phyloP scores from a whole-genome alignment of 345 rosid genomes.

The Bruguiera gymnorhiza region DNA sequence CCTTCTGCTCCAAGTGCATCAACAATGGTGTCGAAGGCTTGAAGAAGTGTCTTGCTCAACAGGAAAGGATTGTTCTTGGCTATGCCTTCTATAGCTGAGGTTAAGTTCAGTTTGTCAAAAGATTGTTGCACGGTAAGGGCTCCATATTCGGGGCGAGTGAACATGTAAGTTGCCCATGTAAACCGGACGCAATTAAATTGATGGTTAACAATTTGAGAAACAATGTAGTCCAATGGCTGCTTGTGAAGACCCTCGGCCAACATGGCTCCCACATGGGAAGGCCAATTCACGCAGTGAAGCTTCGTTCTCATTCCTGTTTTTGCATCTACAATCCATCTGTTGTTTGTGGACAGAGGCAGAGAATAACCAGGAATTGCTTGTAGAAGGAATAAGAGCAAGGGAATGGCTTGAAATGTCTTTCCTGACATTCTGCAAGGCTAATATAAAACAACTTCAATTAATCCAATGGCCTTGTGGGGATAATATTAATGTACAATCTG shows the following conservation, averaged over 20 bases:
- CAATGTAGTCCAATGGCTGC: slow-evolving; percentile 15
- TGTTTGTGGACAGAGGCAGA: slow-evolving; percentile 21
- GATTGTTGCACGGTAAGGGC: slow-evolving; percentile 7
- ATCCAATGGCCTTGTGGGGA: not conserved
- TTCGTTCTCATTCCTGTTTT: slow-evolving; percentile 15
- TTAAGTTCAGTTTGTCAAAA: slow-evolving; percentile 18
- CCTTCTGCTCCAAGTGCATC: slow-evolving; percentile 26
- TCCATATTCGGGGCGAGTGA: slow-evolving; percentile 11
- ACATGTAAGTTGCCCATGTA: slow-evolving; percentile 20
- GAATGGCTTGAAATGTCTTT: not conserved
- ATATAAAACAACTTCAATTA: not conserved
- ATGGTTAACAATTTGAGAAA: not conserved
- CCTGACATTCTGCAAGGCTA: not conserved
- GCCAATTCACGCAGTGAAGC: slow-evolving; percentile 23
- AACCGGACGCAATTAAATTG: slow-evolving; percentile 22
- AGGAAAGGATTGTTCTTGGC: slow-evolving; percentile 29
- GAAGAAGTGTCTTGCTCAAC: slow-evolving; percentile 18
- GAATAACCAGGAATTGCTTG: not conserved
- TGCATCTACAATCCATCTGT: slow-evolving; percentile 21
- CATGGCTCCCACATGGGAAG: slow-evolving; percentile 22
- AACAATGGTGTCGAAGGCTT: slow-evolving; percentile 32
- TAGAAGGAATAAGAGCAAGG: not conserved
- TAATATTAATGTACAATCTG: too few relatives aligned
- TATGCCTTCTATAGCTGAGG: slow-evolving; percentile 17
- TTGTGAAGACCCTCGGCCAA: slow-evolving; percentile 25